phyloP scores from a whole-genome alignment of 1,284 basidiomycete species.

The Serendipita sp. region DNA sequence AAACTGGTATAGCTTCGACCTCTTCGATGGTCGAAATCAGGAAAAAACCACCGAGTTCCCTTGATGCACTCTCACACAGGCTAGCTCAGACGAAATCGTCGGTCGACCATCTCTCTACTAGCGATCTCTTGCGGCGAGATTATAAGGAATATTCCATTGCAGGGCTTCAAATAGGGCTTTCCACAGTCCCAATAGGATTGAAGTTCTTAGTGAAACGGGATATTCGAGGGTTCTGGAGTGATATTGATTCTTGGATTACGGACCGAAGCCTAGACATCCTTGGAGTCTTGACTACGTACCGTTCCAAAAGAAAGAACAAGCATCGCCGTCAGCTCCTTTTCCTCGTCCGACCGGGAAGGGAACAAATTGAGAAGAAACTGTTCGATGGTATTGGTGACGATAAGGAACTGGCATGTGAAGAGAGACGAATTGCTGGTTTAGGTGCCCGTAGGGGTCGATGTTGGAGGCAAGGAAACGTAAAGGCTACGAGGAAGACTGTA shows the following conservation, averaged over 20 bases:
- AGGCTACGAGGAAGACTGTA: constrained; percentile 65
- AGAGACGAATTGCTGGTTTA: constrained; percentile 20
- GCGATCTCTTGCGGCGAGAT: constrained; percentile 76
- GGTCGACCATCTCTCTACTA: constrained; percentile 51
- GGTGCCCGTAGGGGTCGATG: constrained; percentile 27
- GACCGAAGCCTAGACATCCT: constrained; percentile 49
- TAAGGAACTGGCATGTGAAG: constrained; percentile 9
- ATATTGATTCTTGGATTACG: constrained; percentile 47
- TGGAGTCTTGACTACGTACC: constrained; percentile 59
- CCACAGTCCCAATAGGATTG: constrained; percentile 64
- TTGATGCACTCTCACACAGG: constrained; percentile 5
- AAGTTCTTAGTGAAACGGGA: constrained; percentile 23
- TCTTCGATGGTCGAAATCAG: not conserved
- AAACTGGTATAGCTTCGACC: constrained; percentile 25
- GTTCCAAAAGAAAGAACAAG: constrained; percentile 34
- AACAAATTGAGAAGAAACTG: constrained; percentile 16
- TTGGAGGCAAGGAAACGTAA: constrained; percentile 64
- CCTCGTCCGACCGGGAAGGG: constrained; percentile 30
- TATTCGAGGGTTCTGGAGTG: constrained; percentile 30
- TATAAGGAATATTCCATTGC: constrained; percentile 74
- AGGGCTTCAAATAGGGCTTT: constrained; percentile 43
- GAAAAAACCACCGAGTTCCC: not conserved
- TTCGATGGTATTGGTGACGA: constrained; percentile 16
- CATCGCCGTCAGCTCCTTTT: constrained; percentile 56
- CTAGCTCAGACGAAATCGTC: constrained; percentile 17